Conservation (phyloP, 345 rosid genomes). For the Sapria himalayana region DNA sequence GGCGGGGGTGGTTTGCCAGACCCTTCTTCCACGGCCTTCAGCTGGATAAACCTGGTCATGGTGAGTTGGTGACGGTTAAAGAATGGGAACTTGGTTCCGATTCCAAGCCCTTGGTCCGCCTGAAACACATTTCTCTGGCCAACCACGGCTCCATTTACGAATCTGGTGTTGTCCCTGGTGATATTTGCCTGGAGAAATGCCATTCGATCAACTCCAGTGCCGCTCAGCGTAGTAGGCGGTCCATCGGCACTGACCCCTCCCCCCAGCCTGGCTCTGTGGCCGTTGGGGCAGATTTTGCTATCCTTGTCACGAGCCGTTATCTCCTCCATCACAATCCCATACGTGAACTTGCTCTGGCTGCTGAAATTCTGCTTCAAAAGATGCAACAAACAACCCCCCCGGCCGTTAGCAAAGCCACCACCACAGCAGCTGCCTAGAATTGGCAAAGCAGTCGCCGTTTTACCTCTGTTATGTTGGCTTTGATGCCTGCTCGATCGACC, state of each 20-base stretch:
- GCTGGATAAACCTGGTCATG: slow-evolving; percentile 59
- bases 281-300: slow-evolving; percentile 69
- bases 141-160: slow-evolving; percentile 87
- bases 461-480: slow-evolving; percentile 94
- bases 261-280: slow-evolving; percentile 83
- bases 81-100: slow-evolving; percentile 89
- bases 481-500: slow-evolving; percentile 95
- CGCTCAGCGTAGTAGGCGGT: slow-evolving; percentile 96
- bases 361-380: slow-evolving; percentile 79
- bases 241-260: slow-evolving; percentile 99
- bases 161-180: slow-evolving; percentile 92
- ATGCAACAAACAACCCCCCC: slow-evolving; percentile 4
- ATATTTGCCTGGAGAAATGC: slow-evolving; percentile 85
- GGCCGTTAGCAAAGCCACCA: background rate
- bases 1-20: slow-evolving; percentile 73
- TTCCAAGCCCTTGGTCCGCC: slow-evolving; percentile 96
- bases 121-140: slow-evolving; percentile 93
- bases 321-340: slow-evolving; percentile 97
- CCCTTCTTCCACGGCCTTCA: slow-evolving; percentile 76
- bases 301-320: slow-evolving; percentile 94
- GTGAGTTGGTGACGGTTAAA: slow-evolving; percentile 93
- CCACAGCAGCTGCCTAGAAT: too few relatives aligned
- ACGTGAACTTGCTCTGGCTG: slow-evolving; percentile 92
- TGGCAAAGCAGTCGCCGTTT: slow-evolving; percentile 6
- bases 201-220: slow-evolving; percentile 83